These are phyloP conservation scores for Tetrapisispora phaffii DNA, from an alignment of 805 yeast genomes.

Conservation along the genomic window DNA sequence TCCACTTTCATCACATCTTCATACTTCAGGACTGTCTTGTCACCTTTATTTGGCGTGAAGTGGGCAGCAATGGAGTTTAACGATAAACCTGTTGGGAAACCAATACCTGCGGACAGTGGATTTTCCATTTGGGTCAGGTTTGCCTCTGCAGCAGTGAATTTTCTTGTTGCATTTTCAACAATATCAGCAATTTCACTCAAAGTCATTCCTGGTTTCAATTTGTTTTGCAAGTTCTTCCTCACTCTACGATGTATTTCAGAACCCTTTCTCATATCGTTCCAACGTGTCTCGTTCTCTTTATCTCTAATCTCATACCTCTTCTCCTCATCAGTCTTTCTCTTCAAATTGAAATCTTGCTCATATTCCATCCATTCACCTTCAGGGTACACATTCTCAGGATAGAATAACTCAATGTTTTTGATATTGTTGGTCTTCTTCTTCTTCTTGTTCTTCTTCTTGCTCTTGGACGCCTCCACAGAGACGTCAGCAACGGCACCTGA, in stretches of 20 bases:
- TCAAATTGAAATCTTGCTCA: slow-evolving; percentile 48
- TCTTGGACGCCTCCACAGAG: neutral
- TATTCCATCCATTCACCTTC: slow-evolving; percentile 85
- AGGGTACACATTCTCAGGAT: slow-evolving; percentile 66
- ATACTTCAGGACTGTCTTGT: slow-evolving; percentile 64
- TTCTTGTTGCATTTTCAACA: slow-evolving; percentile 77
- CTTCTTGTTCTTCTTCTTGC: slow-evolving; percentile 39
- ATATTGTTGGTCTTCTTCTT: slow-evolving; percentile 46
- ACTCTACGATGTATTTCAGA: slow-evolving; percentile 94
- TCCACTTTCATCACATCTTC: slow-evolving; percentile 96
- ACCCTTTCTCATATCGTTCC: slow-evolving; percentile 89
- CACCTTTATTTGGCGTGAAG: slow-evolving; percentile 94
- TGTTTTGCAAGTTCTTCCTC: slow-evolving; percentile 63
- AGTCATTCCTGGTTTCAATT: slow-evolving; percentile 82
- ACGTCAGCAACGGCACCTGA: neutral
- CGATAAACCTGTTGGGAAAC: slow-evolving; percentile 97
- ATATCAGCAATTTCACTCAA: slow-evolving; percentile 83
- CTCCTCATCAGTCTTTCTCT: slow-evolving; percentile 80
- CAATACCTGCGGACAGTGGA: slow-evolving; percentile 64
- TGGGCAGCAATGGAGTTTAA: slow-evolving; percentile 94
- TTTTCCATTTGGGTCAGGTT: slow-evolving; percentile 40
- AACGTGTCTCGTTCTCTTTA: slow-evolving; percentile 40
- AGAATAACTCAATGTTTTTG: slow-evolving; percentile 55
- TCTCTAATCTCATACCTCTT: slow-evolving; percentile 62
- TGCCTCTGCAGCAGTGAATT: slow-evolving; percentile 47